A percentile compares a stretch with the other conserved stretches of the same genome.
Evolutionary conservation across 495 filamentous ascomycete species (phyloP).

Genomic region (Neurospora sp.): DNA sequence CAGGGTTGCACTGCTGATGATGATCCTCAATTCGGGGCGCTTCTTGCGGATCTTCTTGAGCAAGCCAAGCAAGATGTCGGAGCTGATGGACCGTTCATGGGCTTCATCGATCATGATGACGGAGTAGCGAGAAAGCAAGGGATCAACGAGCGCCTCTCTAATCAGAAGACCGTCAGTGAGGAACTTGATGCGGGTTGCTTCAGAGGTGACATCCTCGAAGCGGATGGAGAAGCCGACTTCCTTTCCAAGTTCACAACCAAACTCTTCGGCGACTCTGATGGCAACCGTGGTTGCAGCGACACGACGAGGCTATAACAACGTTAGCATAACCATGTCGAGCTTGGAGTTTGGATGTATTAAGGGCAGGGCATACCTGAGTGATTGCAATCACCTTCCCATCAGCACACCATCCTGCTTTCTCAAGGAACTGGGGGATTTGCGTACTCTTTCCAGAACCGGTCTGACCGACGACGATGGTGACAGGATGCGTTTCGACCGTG

Average conservation of each 20-base stretch:
- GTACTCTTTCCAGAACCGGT: slow-evolving; percentile 91
- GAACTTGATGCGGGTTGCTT: slow-evolving; percentile 85
- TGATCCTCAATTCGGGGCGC: slow-evolving; percentile 73
- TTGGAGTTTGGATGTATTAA: neutral
- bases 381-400: slow-evolving; percentile 73
- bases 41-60: slow-evolving; percentile 85
- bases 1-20: slow-evolving; percentile 89
- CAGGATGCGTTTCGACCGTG: slow-evolving; percentile 63
- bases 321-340: slow-evolving; percentile 8
- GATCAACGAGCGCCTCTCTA: slow-evolving; percentile 88
- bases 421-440: slow-evolving; percentile 78
- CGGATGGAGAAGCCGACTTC: slow-evolving; percentile 95
- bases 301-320: slow-evolving; percentile 58
- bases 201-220: slow-evolving; percentile 92
- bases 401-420: slow-evolving; percentile 81
- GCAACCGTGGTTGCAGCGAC: slow-evolving; percentile 93
- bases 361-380: slow-evolving; percentile 60
- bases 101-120: slow-evolving; percentile 99
- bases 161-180: slow-evolving; percentile 92
- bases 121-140: slow-evolving; percentile 83
- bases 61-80: slow-evolving; percentile 86
- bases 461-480: slow-evolving; percentile 79
- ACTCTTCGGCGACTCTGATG: slow-evolving; percentile 82
- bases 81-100: slow-evolving; percentile 90
- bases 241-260: slow-evolving; percentile 82